Conservation (phyloP, 2,329 filamentous ascomycete species). For the Alternaria sp. region DNA sequence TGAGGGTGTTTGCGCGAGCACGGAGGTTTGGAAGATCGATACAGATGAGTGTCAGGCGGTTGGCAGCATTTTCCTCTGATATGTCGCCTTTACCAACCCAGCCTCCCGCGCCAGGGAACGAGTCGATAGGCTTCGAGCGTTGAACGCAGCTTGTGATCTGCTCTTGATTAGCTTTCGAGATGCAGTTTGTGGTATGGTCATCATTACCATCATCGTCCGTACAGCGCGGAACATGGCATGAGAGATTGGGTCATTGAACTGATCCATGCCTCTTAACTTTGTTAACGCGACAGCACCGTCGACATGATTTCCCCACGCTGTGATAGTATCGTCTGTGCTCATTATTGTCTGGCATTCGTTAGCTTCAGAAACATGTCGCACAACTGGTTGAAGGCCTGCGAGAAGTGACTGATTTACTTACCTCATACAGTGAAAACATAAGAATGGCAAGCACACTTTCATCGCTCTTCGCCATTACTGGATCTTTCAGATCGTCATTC, state of each 20-base stretch:
- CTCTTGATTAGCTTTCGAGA: conserved; percentile 1
- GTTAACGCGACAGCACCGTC: conserved; percentile 52
- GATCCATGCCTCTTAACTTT: conserved; percentile 50
- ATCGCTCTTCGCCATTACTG: conserved; percentile 46
- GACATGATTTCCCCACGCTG: conserved; percentile 52
- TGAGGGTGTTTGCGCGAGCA: conserved; percentile 44
- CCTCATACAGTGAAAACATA: conserved; percentile 54
- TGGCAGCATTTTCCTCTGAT: conserved; percentile 50
- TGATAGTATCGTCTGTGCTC: conserved; percentile 48
- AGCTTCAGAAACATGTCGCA: conserved; percentile 15
- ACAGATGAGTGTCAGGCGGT: conserved; percentile 51
- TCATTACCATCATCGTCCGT: conserved; percentile 50
- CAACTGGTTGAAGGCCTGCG: conserved; percentile 22
- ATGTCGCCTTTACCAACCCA: conserved; percentile 46
- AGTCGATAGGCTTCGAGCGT: conserved; percentile 49
- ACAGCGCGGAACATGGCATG: conserved; percentile 52
- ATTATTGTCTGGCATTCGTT: conserved; percentile 46
- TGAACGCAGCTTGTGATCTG: conserved; percentile 53
- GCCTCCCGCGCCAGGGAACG: conserved; percentile 47
- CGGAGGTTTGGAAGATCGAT: conserved; percentile 51
- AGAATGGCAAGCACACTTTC: conserved; percentile 52
- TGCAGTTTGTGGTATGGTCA: too few species aligned
- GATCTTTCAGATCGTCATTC: conserved; percentile 49
- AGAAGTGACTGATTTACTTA: conserved; percentile 36
- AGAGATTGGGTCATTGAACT: conserved; percentile 49